These are phyloP conservation scores for Pholiota conissans DNA, from an alignment of 768 basidiomycete genomes.

Conservation along the genomic window DNA sequence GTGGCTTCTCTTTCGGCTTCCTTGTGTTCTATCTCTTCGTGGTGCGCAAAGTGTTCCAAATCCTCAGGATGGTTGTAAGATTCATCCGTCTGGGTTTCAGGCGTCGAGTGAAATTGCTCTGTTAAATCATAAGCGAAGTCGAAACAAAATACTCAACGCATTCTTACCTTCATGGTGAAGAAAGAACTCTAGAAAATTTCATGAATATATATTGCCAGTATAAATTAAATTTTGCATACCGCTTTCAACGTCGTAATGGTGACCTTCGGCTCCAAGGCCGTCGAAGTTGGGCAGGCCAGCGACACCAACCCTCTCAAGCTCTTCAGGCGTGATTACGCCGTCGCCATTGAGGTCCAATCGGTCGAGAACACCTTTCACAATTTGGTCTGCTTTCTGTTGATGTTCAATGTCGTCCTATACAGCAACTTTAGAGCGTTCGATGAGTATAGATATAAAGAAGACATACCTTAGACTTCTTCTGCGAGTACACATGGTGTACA, in stretches of 20 bases:
- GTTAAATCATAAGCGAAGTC: constrained; percentile 1
- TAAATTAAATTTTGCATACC: constrained; percentile 43
- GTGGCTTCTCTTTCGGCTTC: constrained; percentile 85
- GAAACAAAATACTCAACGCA: not conserved
- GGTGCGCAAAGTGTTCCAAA: constrained; percentile 87
- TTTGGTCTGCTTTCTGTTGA: constrained; percentile 76
- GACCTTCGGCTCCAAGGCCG: constrained; percentile 83
- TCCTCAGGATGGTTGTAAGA: constrained; percentile 94
- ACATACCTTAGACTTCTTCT: constrained; percentile 71
- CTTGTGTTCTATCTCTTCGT: constrained; percentile 79
- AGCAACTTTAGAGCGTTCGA: not conserved
- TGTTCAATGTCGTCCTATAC: constrained; percentile 73
- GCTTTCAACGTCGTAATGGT: constrained; percentile 91
- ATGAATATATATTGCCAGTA: not conserved
- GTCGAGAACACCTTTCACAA: constrained; percentile 71
- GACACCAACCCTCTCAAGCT: constrained; percentile 72
- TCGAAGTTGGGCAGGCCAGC: constrained; percentile 83
- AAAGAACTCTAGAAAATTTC: constrained; percentile 70
- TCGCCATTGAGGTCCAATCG: constrained; percentile 76
- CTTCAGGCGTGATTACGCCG: constrained; percentile 64
- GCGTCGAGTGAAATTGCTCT: constrained; percentile 94
- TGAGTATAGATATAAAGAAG: not conserved
- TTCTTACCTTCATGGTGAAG: constrained; percentile 90
- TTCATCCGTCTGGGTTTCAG: constrained; percentile 96
- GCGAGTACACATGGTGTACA: constrained; percentile 88